A percentile compares a stretch with the other conserved stretches of the same genome.
Evolutionary conservation across 345 rosid genomes (phyloP).

Genomic region (Acer campestre): DNA sequence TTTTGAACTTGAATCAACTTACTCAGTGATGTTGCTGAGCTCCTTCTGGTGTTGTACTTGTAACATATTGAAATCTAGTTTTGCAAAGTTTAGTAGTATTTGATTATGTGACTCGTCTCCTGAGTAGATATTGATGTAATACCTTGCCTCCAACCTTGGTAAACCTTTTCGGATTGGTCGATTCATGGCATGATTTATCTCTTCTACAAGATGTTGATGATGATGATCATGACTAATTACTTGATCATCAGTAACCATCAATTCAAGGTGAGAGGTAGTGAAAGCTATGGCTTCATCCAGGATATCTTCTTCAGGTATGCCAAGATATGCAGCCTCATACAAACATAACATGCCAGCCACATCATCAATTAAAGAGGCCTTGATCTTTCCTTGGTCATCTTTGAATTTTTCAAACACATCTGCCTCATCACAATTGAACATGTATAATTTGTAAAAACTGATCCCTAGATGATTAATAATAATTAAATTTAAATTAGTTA

Average conservation of each 20-base stretch:
- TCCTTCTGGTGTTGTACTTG: slow-evolving; percentile 20
- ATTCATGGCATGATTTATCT: background rate
- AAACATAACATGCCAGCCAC: slow-evolving; percentile 19
- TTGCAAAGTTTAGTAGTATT: slow-evolving; percentile 22
- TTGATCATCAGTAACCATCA: background rate
- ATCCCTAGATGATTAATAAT: too few relatives aligned
- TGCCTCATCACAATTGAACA: background rate
- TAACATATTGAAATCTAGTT: slow-evolving; percentile 26
- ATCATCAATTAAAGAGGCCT: background rate
- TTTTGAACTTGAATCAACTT: background rate
- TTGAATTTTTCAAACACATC: background rate
- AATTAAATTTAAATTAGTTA: too few relatives aligned
- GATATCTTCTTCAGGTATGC: slow-evolving; percentile 17
- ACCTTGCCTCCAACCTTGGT: slow-evolving; percentile 21
- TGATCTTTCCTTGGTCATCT: slow-evolving; percentile 22
- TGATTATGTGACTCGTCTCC: slow-evolving; percentile 7
- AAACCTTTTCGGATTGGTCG: slow-evolving; percentile 16
- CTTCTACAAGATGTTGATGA: too few relatives aligned
- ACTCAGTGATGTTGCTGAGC: slow-evolving; percentile 1
- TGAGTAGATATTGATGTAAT: slow-evolving; percentile 24
- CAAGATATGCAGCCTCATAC: slow-evolving; percentile 16
- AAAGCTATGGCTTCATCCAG: slow-evolving; percentile 28
- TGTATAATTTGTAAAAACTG: too few relatives aligned
- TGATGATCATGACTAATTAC: background rate
- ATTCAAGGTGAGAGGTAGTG: slow-evolving; percentile 8